Base-by-base conservation (phyloP, 352 stramenopile species). In the Globisporangium viniferum region DNA sequence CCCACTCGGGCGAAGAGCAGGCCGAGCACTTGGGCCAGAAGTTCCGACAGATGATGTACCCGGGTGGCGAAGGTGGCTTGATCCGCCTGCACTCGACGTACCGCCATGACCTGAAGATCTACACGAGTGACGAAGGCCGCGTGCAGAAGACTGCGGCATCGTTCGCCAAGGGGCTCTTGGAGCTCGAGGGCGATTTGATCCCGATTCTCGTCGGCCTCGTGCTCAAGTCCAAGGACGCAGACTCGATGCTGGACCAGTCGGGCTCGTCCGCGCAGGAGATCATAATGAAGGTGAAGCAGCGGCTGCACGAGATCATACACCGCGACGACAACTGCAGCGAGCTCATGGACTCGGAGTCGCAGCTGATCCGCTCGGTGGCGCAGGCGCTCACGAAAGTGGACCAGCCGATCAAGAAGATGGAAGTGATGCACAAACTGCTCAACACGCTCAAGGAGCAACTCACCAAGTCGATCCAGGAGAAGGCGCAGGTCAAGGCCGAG, bases 81-180 rank as follows among this genome's bases (percentile, higher is more conserved):
- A 95, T 99, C 56, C 92, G 98, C 36, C 80, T 99, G 44, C 98
- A 99, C 84, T 99, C 97, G 54, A 99, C 98, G 2, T 99, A 98
- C 73, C 92, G 98, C 3, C 98, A 99, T 82, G 98, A 99, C 75
- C 79, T 99, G 14, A 99, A 99, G 78, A 99, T 99, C 64, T 99
- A 99, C 78, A 99, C 97, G 4, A 98, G 88, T 59, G 98, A 99
- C 73, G 98, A 99, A 89, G 98, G 98, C 3, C 86, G 98, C 27
- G 98, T 99, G 10, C 99, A 99, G 88, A 99, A 99, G 73, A 99
- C 98, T 10, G 98, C 98, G 0, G 98, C 98, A 18, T 98, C 97
- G 6, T 99, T 99, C 80, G 96, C 98, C 14, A 99, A 99, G 77
- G 89, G 98, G 18, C 77, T 99, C 70, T 75, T 99, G 36, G 97